Base-by-base conservation (phyloP, 257 asterid genomes). In the Parsonsia alboflavescens region DNA sequence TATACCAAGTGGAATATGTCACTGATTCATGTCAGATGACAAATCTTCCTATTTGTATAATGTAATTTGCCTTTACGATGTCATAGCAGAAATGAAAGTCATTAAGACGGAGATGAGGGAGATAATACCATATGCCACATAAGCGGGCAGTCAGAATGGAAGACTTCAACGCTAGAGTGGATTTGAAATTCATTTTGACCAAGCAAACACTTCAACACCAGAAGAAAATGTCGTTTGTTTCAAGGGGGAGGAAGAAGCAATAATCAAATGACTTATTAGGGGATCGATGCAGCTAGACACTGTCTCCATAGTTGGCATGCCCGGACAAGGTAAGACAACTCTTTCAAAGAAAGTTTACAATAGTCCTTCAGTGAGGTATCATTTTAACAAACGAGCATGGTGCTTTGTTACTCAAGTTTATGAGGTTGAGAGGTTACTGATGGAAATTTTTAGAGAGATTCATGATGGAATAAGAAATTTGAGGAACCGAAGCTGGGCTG, bases 321-420 rank as follows among this genome's bases (percentile, higher is more conserved):
- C 71, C 1, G 75, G 80, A 2, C 6, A 6, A 13, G 74, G 74
- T 9, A 75, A 75, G 59, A 75, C 68, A 5, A 75, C 79, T 68
- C 49, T 75, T 0, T 74, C 74, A 42, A 26, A 68, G 21, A 75
- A 26, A 68, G 58, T 67, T 10, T 75, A 41, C 3, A 24, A 41
- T 57, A 45, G 71, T 26, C 21, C 16, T 10, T 12, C 41, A 1
- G 63, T 76, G 45, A 10, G 10, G 0, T 21, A 19, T 69, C 61
- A 69, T 22, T 76, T 76, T 13, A 30, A 69, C 16, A 48, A 42
- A 19, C 22, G 21, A 10, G 28, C 70, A 28, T 58, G 65, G n/a
- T 30, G 64, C 46, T 45, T 9, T 69, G 64, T 69, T 36, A 24
- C 75, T 57, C 70, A 57, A 76, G 54, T 56, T 10, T 33, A 69